Evolutionary conservation across 1,284 basidiomycete species (phyloP), one percentile per base, ranked within the genome.

Genomic region (Rhizoctonia solani): DNA sequence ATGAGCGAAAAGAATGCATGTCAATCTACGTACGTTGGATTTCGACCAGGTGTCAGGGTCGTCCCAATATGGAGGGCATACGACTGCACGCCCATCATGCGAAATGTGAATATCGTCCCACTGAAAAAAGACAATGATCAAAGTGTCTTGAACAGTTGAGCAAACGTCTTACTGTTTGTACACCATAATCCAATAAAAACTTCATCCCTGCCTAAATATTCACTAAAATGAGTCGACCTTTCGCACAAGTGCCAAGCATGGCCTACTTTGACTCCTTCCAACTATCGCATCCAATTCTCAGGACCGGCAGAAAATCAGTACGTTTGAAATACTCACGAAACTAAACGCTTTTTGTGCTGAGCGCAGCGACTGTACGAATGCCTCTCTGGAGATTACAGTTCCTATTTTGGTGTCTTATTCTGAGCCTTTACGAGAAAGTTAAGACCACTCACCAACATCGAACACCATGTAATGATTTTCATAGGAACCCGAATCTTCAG

Each of bases 181-280:
- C 27, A 25, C 59, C 59, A 37, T 63, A 49, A 34, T 63, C 59
- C 1, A 63, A 49, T 27, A 63, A 41, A 23, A 47, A 63, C 32
- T 63, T 19, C 59, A 63, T 63, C 59, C 59, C 59, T 14, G 47
- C 37, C 59, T 63, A n/a, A 27, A 16, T 25, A n/a, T n/a, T n/a
- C n/a, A n/a, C n/a, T n/a, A n/a, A n/a, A n/a, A n/a, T n/a, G n/a
- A n/a, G n/a, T n/a, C n/a, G n/a, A n/a, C n/a, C n/a, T n/a, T n/a
- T n/a, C n/a, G n/a, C n/a, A n/a, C n/a, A n/a, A n/a, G n/a, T n/a
- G n/a, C n/a, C n/a, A n/a, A n/a, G n/a, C n/a, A n/a, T 37, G 23
- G 39, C 47, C 9, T 42, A 63, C 59, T 42, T 63, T 63, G 3
- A 52, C 49, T 3, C 47, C 59, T 21, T 8, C 49, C 25, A 63